These are phyloP conservation scores for Bolboschoenus planiculmis DNA, from an alignment of 176 grass and related monocot genomes.

Conservation along the genomic window DNA sequence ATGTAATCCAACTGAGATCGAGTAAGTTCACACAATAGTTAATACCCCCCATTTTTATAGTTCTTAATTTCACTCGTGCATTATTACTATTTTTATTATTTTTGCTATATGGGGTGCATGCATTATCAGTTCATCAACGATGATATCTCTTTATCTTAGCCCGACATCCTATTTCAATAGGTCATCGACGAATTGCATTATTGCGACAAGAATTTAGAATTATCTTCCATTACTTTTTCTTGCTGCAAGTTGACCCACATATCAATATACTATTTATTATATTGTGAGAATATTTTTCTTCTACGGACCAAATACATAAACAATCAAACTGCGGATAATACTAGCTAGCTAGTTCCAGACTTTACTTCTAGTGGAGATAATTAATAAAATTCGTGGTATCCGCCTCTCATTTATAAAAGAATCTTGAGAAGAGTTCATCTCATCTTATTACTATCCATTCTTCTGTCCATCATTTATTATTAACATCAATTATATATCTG, in stretches of 20 bases:
- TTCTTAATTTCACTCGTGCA: conserved; percentile 11
- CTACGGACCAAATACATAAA: neutral
- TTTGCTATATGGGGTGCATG: neutral
- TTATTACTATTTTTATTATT: neutral
- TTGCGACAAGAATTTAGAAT: neutral
- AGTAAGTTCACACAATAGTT: neutral
- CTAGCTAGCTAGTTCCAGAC: neutral
- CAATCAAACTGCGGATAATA: neutral
- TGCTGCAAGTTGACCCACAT: neutral
- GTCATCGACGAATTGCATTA: neutral
- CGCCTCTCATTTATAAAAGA: neutral
- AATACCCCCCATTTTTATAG: neutral
- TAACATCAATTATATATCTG: no score
- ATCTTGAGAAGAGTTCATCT: no score
- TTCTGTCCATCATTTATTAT: no score
- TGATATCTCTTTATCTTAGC: conserved; percentile 1
- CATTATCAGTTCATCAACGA: neutral
- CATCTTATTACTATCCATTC: no score
- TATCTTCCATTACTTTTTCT: neutral
- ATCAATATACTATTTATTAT: neutral
- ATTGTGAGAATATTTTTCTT: neutral
- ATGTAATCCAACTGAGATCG: conserved; percentile 11
- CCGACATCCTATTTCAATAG: neutral
- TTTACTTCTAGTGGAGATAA: neutral
- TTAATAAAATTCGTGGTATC: neutral